Base-by-base conservation (phyloP, 805 yeast genomes). In the Wickerhamiella parazyma region DNA sequence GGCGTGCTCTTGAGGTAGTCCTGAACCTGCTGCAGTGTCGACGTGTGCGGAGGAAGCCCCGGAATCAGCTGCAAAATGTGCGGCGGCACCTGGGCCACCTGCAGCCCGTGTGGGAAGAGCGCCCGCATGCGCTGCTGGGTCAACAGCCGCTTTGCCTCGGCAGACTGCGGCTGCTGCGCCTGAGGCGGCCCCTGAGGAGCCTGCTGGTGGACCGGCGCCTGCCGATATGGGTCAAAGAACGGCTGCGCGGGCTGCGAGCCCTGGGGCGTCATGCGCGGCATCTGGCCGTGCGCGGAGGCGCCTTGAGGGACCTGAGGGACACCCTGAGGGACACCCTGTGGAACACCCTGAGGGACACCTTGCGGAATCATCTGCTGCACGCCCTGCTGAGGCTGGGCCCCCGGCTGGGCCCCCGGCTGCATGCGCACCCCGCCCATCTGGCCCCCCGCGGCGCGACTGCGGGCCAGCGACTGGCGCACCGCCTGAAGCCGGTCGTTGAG, bases 51-150 rank as follows among this genome's bases (percentile, higher is more conserved):
- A 33, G 40, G 48, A 28, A 47, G 50, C 42, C 47, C 54, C 9
- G 62, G 55, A 10, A 55, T 38, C 28, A 62, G 51, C 18, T 52
- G 43, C 38, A 52, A 48, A 37, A 51, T 43, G 36, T 45, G 47
- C 21, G 49, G 42, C n/a, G 44, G 45, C 16, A 40, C 20, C n/a
- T 35, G 38, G 16, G 29, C 36, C 22, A 18, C 31, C 24, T 40
- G 43, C 18, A 40, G 17, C 40, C 46, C 36, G 36, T 47, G 41
- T 10, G 48, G 46, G 35, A 36, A 43, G 21, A 39, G 28, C 35
- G 41, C 34, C 21, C 46, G 41, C 35, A 31, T 34, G 10, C 36
- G 42, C 38, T 44, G 43, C 41, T 28, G 47, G 18, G 40, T 40
- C 19, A 40, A 21, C 17, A 26, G 36, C 11, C 42, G 28, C 24